A percentile compares a stretch with the other conserved stretches of the same genome.
phyloP scores from a whole-genome alignment of 768 basidiomycete genomes.

The Pleurotus pulmonarius region DNA sequence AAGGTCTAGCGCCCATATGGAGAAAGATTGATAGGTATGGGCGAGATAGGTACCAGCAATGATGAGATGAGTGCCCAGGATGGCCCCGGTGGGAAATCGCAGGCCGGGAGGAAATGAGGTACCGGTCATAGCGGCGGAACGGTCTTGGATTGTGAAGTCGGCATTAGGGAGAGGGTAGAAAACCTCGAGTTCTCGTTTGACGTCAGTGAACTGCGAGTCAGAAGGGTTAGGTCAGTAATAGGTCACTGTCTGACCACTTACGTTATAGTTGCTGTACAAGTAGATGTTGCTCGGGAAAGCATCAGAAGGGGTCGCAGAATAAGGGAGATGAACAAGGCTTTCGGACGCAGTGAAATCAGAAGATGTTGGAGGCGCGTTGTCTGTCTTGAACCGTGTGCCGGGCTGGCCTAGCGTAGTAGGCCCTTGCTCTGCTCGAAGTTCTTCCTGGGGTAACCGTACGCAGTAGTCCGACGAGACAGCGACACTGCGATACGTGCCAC shows the following conservation, averaged over 20 bases:
- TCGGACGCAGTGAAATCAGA: slow-evolving; percentile 56
- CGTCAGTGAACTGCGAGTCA: slow-evolving; percentile 76
- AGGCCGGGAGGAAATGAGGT: slow-evolving; percentile 88
- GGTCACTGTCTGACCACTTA: slow-evolving; percentile 30
- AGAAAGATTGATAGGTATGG: slow-evolving; percentile 90
- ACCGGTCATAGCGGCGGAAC: slow-evolving; percentile 78
- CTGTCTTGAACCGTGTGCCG: slow-evolving; percentile 55
- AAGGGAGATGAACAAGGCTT: slow-evolving; percentile 67
- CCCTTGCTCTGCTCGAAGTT: slow-evolving; percentile 38
- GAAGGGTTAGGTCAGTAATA: slow-evolving; percentile 6
- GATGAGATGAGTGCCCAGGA: slow-evolving; percentile 87
- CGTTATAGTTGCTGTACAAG: slow-evolving; percentile 96
- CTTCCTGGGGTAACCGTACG: slow-evolving; percentile 69
- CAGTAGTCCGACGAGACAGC: slow-evolving; percentile 70
- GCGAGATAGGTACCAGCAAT: slow-evolving; percentile 96
- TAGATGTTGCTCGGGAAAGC: slow-evolving; percentile 84
- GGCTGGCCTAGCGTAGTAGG: slow-evolving; percentile 46
- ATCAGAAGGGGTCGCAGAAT: slow-evolving; percentile 66
- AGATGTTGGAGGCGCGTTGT: slow-evolving; percentile 33
- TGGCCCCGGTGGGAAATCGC: slow-evolving; percentile 92
- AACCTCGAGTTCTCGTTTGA: slow-evolving; percentile 92
- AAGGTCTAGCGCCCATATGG: slow-evolving; percentile 94
- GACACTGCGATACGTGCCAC: slow-evolving; percentile 93
- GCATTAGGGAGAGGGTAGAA: slow-evolving; percentile 77
- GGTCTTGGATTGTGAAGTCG: slow-evolving; percentile 76